Percentiles rank a stretch among this genome's conserved stretches.
phyloP scores from a whole-genome alignment of 768 basidiomycete species.

The Tylopilus vinaceipallidus region DNA sequence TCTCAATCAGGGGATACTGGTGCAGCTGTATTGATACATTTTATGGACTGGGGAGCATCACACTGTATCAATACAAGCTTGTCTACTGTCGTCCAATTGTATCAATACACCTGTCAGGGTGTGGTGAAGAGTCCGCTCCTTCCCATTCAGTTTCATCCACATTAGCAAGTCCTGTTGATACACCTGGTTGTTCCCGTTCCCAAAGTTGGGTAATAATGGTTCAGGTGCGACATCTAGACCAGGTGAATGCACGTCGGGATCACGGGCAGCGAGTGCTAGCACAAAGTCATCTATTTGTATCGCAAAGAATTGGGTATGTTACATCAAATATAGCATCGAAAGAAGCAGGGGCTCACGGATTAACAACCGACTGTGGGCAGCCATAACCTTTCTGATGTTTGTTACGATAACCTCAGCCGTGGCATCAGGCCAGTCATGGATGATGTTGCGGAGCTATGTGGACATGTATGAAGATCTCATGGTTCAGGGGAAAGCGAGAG shows the following conservation, averaged over 20 bases:
- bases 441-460: too few species aligned
- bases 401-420: too few species aligned
- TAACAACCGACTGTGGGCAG: constrained; percentile 28
- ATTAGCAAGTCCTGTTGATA: constrained; percentile 48
- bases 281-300: constrained; percentile 21
- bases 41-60: too few species aligned
- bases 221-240: constrained; percentile 33
- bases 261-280: constrained; percentile 10
- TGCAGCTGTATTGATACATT: too few species aligned
- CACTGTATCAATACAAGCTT: too few species aligned
- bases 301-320: background rate
- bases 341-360: constrained; percentile 29
- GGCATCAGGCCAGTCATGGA: too few species aligned
- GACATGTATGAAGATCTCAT: too few species aligned
- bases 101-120: too few species aligned
- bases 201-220: too few species aligned
- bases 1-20: constrained; percentile 50
- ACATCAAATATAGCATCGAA: background rate
- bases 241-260: constrained; percentile 3
- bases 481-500: too few species aligned
- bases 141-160: constrained; percentile 41
- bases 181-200: constrained; percentile 37
- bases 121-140: constrained; percentile 48
- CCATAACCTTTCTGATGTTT: too few species aligned
- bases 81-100: too few species aligned